Base-by-base conservation (phyloP, 306 rosid genomes). In the Cucurbita maxima region DNA sequence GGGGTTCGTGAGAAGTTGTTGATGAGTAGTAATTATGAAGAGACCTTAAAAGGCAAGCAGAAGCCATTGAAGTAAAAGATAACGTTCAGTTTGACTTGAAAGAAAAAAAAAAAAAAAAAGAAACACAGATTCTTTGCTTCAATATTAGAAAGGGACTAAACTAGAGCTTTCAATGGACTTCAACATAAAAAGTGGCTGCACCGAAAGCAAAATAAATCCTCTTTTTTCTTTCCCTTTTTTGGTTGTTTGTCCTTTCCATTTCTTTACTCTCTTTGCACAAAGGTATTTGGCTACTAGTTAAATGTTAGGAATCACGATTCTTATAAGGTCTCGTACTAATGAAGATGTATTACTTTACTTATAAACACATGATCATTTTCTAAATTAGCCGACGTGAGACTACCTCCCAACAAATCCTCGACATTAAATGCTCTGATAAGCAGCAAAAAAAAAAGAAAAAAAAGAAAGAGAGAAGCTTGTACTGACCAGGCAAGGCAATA, bases 401-500 rank as follows among this genome's bases (percentile, higher is more conserved):
- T 25, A 25, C 2, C 25, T 25, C 25, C 2, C 25, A 25, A 25
- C 25, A 22, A 22, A 25, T 25, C 25, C 25, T 25, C 0, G 25
- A 25, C 25, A 25, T 25, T 25, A 25, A 25, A 25, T 25, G 25
- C 25, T 1, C 1, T n/a, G n/a, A n/a, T n/a, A n/a, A n/a, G n/a
- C n/a, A n/a, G n/a, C n/a, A n/a, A n/a, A n/a, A n/a, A n/a, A n/a
- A n/a, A n/a, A n/a, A n/a, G n/a, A 25, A 25, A 64, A 64, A 64
- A 64, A 0, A 67, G 55, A 67, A 67, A 67, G 40, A 19, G 54
- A 36, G 63, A 19, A 22, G 57, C 3, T 58, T 43, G 18, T 75
- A 89, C 92, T 6, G 81, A 93, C 98, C 98, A 0, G 98, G 98
- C 73, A 94, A 86, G 82, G 98, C 98, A 84, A 94, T 94, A 75